Percentiles rank a stretch among this genome's conserved stretches.
phyloP scores from a whole-genome alignment of 805 yeast species.

The Schizosaccharomyces lindneri region DNA sequence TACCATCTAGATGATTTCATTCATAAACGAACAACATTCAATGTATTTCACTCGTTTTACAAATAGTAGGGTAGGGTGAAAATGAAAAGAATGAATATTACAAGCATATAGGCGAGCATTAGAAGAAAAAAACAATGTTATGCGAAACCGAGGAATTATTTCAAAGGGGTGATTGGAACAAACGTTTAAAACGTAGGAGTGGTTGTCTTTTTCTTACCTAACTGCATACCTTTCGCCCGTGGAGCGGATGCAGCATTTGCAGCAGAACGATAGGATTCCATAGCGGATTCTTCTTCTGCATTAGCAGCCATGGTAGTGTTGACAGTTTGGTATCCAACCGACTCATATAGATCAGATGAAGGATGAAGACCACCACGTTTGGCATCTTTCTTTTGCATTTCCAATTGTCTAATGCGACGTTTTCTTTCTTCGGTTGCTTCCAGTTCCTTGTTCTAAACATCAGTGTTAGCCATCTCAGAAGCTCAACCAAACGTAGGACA shows the following conservation, averaged over 20 bases:
- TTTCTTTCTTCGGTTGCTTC: slow-evolving; percentile 95
- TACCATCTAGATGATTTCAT: too few relatives aligned
- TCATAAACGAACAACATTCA: too few relatives aligned
- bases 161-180: neutral
- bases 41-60: too few relatives aligned
- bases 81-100: too few relatives aligned
- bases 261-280: slow-evolving; percentile 6
- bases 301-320: slow-evolving; percentile 5
- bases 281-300: slow-evolving; percentile 6
- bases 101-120: neutral
- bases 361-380: slow-evolving; percentile 10
- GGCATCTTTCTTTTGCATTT: slow-evolving; percentile 29
- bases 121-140: neutral
- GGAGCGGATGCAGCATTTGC: slow-evolving; percentile 16
- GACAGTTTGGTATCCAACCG: slow-evolving; percentile 6
- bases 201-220: slow-evolving; percentile 26
- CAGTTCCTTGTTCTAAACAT: slow-evolving; percentile 54
- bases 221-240: slow-evolving; percentile 37
- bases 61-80: too few relatives aligned
- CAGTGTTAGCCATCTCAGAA: neutral
- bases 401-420: slow-evolving; percentile 65
- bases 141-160: neutral
- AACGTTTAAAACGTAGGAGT: neutral
- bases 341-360: slow-evolving; percentile 5
- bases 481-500: too few relatives aligned